Evolutionary conservation across 495 filamentous ascomycete species (phyloP), one percentile per base, ranked within the genome.

Genomic region (Penicillium argentinense): DNA sequence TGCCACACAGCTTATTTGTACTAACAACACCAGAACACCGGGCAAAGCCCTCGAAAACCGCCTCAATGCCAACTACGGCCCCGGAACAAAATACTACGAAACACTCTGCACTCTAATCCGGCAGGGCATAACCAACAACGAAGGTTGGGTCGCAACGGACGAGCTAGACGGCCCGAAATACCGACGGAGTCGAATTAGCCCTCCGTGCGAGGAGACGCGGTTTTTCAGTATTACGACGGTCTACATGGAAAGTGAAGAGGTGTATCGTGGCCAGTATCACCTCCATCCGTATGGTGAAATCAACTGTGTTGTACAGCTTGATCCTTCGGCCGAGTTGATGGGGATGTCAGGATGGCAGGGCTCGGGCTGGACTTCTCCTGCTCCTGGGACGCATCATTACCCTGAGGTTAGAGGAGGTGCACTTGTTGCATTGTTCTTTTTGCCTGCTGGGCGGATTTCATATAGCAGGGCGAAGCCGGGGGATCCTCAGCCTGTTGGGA

Each of bases 141-240:
- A 77, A 59, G 71, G 71, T 42, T 77, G 74, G 73, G 60, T 71
- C 9, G 74, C 72, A 2, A 49, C 29, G 12, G 40, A 42, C 43
- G 60, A 66, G 27, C 47, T 77, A 36, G 60, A 68, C 28, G 69
- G 70, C 1, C 58, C 56, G 11, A 63, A 62, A 26, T 77, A 76
- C 42, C 71, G 74, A 3, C 70, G 73, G 5, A 63, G 66, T 32
- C 67, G 69, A 33, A 62, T 77, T 27, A 38, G 52, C 24, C 39
- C 63, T 8, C 74, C 74, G 0, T 53, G 52, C 9, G 42, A 54
- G n/a, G 52, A 62, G 17, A 76, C 57, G 9, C 66, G 64, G 8
- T 75, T 60, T 45, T 69, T 75, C 58, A 70, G 66, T 44, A 73
- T 77, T 51, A 76, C 73, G 14, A 69, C 71, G 2, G 73, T 77